These are phyloP conservation scores for Kwoniella pini DNA, from an alignment of 768 basidiomycete species.

Conservation along the genomic window DNA sequence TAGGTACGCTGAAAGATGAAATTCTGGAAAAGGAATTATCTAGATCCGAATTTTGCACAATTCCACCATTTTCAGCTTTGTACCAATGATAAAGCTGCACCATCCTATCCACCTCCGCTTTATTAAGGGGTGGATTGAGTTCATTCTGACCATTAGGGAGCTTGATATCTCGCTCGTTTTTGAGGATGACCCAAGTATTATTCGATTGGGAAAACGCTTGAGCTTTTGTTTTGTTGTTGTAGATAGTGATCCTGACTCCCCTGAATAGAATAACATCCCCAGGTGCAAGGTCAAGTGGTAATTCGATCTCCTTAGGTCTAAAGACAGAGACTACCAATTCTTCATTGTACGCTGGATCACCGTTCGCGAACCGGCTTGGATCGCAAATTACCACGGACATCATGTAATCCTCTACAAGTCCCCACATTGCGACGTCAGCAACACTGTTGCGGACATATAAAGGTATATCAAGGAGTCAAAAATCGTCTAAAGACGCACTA, in stretches of 20 bases:
- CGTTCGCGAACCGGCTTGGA: slow-evolving; percentile 23
- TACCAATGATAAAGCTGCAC: slow-evolving; percentile 26
- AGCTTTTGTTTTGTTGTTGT: slow-evolving; percentile 36
- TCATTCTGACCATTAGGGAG: slow-evolving; percentile 2
- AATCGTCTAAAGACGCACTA: not conserved
- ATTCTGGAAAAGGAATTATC: not conserved
- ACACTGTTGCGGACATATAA: not conserved
- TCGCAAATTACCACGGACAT: slow-evolving; percentile 32
- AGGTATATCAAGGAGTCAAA: not conserved
- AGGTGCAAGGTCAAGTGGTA: slow-evolving; percentile 17
- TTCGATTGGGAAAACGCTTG: slow-evolving; percentile 14
- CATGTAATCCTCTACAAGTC: slow-evolving; percentile 20
- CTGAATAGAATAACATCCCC: slow-evolving; percentile 33
- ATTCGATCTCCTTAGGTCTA: slow-evolving; percentile 8
- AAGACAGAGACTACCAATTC: slow-evolving; percentile 38
- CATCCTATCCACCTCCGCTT: slow-evolving; percentile 28
- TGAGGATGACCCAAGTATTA: slow-evolving; percentile 31
- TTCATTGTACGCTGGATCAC: slow-evolving; percentile 10
- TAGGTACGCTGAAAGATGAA: not conserved
- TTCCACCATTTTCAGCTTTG: not conserved
- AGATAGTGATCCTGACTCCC: slow-evolving; percentile 24
- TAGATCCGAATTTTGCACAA: not conserved
- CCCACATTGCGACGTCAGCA: slow-evolving; percentile 5
- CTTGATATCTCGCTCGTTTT: slow-evolving; percentile 10
- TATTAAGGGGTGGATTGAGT: slow-evolving; percentile 6